phyloP scores from a whole-genome alignment of 2,329 filamentous ascomycete genomes.

The Cladosporium sp. region DNA sequence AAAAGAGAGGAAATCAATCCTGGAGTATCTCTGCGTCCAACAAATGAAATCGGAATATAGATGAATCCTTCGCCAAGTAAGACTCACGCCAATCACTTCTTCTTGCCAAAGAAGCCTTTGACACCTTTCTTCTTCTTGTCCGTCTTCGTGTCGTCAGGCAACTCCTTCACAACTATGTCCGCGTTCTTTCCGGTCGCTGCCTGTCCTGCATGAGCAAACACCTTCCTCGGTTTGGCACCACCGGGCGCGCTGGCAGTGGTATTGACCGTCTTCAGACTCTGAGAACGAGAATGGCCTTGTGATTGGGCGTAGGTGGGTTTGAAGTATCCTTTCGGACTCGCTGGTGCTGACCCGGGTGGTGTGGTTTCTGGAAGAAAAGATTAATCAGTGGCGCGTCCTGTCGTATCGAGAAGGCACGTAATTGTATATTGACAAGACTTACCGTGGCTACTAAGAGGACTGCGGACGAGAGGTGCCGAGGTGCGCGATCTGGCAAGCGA shows the following conservation, averaged over 20 bases:
- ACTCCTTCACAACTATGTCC: not conserved
- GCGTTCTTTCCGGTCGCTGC: not conserved
- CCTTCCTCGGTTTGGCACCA: slow-evolving; percentile 21
- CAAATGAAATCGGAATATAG: not conserved
- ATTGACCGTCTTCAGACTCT: not conserved
- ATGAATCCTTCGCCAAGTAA: no score
- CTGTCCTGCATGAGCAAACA: slow-evolving; percentile 27
- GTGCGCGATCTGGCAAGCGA: not conserved
- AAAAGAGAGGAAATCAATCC: not conserved
- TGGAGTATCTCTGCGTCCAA: not conserved
- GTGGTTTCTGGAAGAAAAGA: slow-evolving; percentile 19
- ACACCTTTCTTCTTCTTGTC: slow-evolving; percentile 28
- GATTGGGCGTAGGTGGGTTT: not conserved
- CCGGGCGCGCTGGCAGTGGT: slow-evolving; percentile 7
- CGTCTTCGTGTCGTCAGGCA: not conserved
- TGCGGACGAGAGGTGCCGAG: slow-evolving; percentile 14
- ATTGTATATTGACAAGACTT: slow-evolving; percentile 5
- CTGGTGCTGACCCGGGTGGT: slow-evolving; percentile 10
- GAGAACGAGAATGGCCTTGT: not conserved
- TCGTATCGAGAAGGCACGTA: not conserved
- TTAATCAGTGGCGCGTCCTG: not conserved
- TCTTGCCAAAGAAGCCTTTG: slow-evolving; percentile 23
- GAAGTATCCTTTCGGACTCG: not conserved
- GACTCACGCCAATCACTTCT: slow-evolving; percentile 12
- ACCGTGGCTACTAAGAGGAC: slow-evolving; percentile 24